These are phyloP conservation scores for Solanum raphanifolium DNA, from an alignment of 257 asterid genomes.

Conservation along the genomic window DNA sequence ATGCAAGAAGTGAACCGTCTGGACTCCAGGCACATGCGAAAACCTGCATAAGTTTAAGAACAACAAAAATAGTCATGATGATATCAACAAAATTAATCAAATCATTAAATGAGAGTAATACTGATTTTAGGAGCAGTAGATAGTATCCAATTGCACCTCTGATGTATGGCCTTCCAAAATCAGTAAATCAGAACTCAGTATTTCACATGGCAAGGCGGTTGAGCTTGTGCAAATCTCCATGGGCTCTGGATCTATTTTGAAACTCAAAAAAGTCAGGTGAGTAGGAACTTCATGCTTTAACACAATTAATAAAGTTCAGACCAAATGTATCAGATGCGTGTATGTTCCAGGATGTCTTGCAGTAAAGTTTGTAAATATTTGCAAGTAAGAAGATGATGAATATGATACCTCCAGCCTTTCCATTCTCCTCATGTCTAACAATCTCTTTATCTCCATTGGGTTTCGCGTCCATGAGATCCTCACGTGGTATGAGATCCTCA, in stretches of 20 bases:
- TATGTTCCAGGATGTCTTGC: background rate
- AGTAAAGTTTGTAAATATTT: background rate
- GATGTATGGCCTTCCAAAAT: conserved; percentile 94
- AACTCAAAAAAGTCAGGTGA: conserved; percentile 8
- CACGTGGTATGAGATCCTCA: conserved; percentile 51
- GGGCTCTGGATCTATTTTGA: conserved; percentile 65
- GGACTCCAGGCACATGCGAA: conserved; percentile 99
- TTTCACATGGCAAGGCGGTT: conserved; percentile 55
- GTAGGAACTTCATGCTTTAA: background rate
- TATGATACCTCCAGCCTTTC: conserved; percentile 51
- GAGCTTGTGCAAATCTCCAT: conserved; percentile 69
- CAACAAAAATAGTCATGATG: background rate
- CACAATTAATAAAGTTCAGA: background rate
- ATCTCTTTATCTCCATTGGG: conserved; percentile 35
- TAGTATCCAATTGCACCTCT: conserved; percentile 48
- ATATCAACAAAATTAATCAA: background rate
- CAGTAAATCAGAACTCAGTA: conserved; percentile 54
- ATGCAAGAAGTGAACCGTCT: conserved; percentile 86
- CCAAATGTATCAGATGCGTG: background rate
- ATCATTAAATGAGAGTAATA: background rate
- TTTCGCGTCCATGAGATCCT: conserved; percentile 35
- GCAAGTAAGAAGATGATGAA: background rate
- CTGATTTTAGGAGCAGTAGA: background rate
- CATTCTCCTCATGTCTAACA: conserved; percentile 48
- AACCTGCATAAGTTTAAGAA: conserved; percentile 46